Percentiles rank a stretch among this genome's conserved stretches.
phyloP scores from a whole-genome alignment of 139 green algal genomes.

The Chlamydomonas applanata region DNA sequence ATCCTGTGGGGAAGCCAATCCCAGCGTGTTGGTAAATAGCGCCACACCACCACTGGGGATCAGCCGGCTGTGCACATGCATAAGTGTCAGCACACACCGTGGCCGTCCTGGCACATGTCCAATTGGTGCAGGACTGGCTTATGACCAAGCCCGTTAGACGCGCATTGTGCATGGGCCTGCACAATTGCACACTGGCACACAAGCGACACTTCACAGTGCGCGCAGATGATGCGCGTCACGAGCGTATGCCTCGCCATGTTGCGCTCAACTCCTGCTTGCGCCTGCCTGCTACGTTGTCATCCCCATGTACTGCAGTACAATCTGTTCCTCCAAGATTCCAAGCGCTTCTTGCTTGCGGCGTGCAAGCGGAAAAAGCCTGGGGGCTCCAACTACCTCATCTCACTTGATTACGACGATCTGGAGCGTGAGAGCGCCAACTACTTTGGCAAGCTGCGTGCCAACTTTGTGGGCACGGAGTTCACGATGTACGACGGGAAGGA shows the following conservation, averaged over 20 bases:
- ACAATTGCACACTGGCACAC: no score
- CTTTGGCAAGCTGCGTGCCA: slow-evolving; percentile 83
- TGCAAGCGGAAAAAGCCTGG: slow-evolving; percentile 83
- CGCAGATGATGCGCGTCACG: no score
- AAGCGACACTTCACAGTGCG: no score
- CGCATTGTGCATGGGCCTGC: no score
- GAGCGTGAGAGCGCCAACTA: slow-evolving; percentile 47
- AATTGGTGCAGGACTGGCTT: no score
- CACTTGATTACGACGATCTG: slow-evolving; percentile 67
- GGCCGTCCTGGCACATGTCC: no score
- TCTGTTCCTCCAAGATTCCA: slow-evolving; percentile 63
- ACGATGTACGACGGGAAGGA: slow-evolving; percentile 72
- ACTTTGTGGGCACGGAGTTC: slow-evolving; percentile 96
- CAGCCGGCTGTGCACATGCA: no score
- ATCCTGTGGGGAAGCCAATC: not conserved
- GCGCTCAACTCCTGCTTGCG: not conserved
- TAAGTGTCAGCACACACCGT: no score
- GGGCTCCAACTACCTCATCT: slow-evolving; percentile 87
- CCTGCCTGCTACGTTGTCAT: not conserved
- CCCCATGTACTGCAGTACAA: slow-evolving; percentile 39
- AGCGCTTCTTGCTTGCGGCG: slow-evolving; percentile 81
- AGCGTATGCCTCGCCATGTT: no score
- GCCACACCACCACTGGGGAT: no score
- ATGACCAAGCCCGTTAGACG: no score
- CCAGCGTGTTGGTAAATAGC: no score